Percentiles rank a stretch among this genome's conserved stretches.
phyloP scores from a whole-genome alignment of 2,329 filamentous ascomycete species.

The Arachnomyces sp. region DNA sequence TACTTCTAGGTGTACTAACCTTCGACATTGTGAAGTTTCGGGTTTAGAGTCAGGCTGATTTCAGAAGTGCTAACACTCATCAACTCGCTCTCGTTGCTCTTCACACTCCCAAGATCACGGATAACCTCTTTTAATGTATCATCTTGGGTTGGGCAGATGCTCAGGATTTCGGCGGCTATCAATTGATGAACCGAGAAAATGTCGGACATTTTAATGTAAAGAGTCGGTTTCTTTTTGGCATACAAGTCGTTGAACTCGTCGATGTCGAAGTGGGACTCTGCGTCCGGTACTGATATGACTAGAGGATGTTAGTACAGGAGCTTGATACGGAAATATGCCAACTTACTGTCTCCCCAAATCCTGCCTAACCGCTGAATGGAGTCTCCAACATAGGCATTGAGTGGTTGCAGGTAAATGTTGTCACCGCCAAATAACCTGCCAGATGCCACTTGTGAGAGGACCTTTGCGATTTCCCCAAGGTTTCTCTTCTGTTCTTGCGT shows the following conservation, averaged over 20 bases:
- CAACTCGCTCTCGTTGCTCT: constrained; percentile 93
- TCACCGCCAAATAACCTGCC: constrained; percentile 87
- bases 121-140: constrained; percentile 87
- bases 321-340: not conserved
- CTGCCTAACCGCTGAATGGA: constrained; percentile 70
- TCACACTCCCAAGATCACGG: constrained; percentile 87
- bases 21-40: constrained; percentile 80
- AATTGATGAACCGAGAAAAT: constrained; percentile 94
- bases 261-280: constrained; percentile 90
- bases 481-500: constrained; percentile 91
- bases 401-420: constrained; percentile 88
- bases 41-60: constrained; percentile 82
- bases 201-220: constrained; percentile 99
- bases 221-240: constrained; percentile 86
- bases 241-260: constrained; percentile 99
- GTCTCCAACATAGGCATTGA: constrained; percentile 84
- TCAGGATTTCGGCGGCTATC: constrained; percentile 67
- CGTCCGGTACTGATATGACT: constrained; percentile 76
- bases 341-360: constrained; percentile 59
- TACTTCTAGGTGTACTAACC: constrained; percentile 32
- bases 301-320: constrained; percentile 25
- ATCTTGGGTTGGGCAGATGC: constrained; percentile 70
- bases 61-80: constrained; percentile 76
- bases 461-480: constrained; percentile 79
- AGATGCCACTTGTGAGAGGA: constrained; percentile 79